Percentiles rank a stretch among this genome's conserved stretches.
phyloP scores from a whole-genome alignment of 495 filamentous ascomycete species.

The Tuber aestivum region DNA sequence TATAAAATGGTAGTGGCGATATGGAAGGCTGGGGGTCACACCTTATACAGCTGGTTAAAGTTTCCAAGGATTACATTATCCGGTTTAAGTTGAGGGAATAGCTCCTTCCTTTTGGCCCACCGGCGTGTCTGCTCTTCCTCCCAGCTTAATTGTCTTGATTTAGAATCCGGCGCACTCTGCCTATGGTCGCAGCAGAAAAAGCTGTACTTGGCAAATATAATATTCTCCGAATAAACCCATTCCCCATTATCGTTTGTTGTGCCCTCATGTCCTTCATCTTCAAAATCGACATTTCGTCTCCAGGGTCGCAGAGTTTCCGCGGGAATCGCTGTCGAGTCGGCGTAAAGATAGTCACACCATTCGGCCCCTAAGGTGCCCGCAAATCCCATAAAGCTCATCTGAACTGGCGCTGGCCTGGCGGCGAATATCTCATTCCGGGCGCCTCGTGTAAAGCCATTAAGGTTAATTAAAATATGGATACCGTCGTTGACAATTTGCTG shows the following conservation, averaged over 20 bases:
- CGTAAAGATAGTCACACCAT: slow-evolving; percentile 97
- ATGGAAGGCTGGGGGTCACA: slow-evolving; percentile 44
- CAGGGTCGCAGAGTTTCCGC: slow-evolving; percentile 71
- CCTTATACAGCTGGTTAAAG: slow-evolving; percentile 99
- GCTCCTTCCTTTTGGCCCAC: slow-evolving; percentile 90
- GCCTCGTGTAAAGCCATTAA: slow-evolving; percentile 95
- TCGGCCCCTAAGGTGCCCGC: slow-evolving; percentile 93
- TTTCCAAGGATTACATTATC: slow-evolving; percentile 91
- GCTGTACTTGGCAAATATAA: slow-evolving; percentile 88
- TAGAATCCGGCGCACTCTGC: slow-evolving; percentile 76
- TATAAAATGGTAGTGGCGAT: background rate
- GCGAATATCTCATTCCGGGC: slow-evolving; percentile 98
- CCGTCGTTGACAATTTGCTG: slow-evolving; percentile 84
- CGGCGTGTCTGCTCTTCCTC: slow-evolving; percentile 74
- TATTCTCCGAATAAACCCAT: slow-evolving; percentile 97
- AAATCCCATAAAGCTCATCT: slow-evolving; percentile 99
- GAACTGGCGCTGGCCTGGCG: slow-evolving; percentile 86
- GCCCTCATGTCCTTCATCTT: slow-evolving; percentile 45
- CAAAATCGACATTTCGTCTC: slow-evolving; percentile 65
- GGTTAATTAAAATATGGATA: slow-evolving; percentile 93
- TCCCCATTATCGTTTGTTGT: slow-evolving; percentile 52
- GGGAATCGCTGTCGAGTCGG: slow-evolving; percentile 82
- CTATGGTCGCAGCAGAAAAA: slow-evolving; percentile 99
- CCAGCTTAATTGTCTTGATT: slow-evolving; percentile 65
- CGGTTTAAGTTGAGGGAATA: slow-evolving; percentile 79